These are phyloP conservation scores for Auricularia auricula-judae DNA, from an alignment of 768 basidiomycete genomes.

Conservation along the genomic window DNA sequence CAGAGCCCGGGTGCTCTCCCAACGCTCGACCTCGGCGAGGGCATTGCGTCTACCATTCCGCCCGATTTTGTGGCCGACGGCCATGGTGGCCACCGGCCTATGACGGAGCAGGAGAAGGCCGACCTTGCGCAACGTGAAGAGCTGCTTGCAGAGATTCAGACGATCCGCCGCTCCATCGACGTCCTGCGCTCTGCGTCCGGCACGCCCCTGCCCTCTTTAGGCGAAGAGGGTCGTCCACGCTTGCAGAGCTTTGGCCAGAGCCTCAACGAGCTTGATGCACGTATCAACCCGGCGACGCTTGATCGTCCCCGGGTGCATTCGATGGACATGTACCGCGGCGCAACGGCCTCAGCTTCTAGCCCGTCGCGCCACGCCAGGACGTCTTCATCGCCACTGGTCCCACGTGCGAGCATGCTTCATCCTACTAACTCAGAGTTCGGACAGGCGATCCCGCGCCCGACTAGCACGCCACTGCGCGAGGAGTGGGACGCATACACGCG, in stretches of 20 bases:
- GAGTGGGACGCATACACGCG: slow-evolving; percentile 83
- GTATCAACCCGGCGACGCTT: not conserved
- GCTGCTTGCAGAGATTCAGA: slow-evolving; percentile 66
- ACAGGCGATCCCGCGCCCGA: slow-evolving; percentile 54
- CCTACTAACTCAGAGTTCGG: slow-evolving; percentile 22
- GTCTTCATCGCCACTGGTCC: not conserved
- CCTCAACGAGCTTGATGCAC: not conserved
- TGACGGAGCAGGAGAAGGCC: slow-evolving; percentile 34
- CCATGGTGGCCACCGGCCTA: slow-evolving; percentile 23
- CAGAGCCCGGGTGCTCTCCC: slow-evolving; percentile 54
- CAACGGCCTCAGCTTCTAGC: not conserved
- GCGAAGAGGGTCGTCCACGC: slow-evolving; percentile 44
- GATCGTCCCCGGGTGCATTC: slow-evolving; percentile 53
- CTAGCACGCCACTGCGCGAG: slow-evolving; percentile 61
- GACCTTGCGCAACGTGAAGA: slow-evolving; percentile 60
- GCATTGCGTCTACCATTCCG: slow-evolving; percentile 68
- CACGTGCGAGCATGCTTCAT: not conserved
- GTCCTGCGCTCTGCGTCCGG: slow-evolving; percentile 34
- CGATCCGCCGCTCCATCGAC: slow-evolving; percentile 70
- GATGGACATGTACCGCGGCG: slow-evolving; percentile 35
- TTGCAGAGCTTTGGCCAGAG: slow-evolving; percentile 32
- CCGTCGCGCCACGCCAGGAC: slow-evolving; percentile 21
- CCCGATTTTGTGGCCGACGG: slow-evolving; percentile 48
- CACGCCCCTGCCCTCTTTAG: slow-evolving; percentile 50
- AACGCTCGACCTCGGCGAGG: slow-evolving; percentile 60